Conservation (phyloP, 2,329 filamentous ascomycete genomes). For the Clarireedia paspali region DNA sequence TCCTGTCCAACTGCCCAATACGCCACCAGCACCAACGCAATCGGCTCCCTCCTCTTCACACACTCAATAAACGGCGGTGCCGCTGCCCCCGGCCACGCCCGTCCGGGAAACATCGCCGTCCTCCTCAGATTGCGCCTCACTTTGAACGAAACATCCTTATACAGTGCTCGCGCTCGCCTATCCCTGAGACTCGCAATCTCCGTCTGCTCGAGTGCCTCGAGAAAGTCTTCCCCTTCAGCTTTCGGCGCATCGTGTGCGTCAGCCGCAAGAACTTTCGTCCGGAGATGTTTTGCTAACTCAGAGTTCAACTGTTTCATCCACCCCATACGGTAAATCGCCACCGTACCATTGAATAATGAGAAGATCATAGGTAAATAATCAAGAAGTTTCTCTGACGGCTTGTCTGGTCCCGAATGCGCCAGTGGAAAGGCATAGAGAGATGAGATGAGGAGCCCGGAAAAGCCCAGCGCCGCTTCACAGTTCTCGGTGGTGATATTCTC, state of each 20-base stretch:
- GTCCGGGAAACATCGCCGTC: background rate
- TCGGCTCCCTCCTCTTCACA: slow-evolving; percentile 1
- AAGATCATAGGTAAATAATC: background rate
- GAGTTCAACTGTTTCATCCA: slow-evolving; percentile 1
- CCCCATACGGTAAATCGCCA: slow-evolving; percentile 4
- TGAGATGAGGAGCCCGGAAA: slow-evolving; percentile 1
- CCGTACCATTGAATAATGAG: slow-evolving; percentile 1
- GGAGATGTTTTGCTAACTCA: background rate
- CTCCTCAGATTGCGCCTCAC: background rate
- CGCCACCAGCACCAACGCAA: slow-evolving; percentile 1
- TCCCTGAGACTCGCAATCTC: background rate
- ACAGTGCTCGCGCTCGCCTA: background rate
- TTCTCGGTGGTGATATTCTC: background rate
- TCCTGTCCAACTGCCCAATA: slow-evolving; percentile 5
- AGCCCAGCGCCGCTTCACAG: background rate
- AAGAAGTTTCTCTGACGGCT: background rate
- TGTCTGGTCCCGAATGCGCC: background rate
- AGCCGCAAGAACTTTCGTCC: background rate
- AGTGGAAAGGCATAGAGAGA: slow-evolving; percentile 4
- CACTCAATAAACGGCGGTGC: background rate
- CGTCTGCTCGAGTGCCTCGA: background rate
- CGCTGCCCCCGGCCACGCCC: background rate
- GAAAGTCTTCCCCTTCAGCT: background rate
- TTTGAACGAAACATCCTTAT: background rate
- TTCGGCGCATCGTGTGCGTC: background rate